Base-by-base conservation (phyloP, 1,284 basidiomycete genomes). In the Cryptococcus maquisensis region DNA sequence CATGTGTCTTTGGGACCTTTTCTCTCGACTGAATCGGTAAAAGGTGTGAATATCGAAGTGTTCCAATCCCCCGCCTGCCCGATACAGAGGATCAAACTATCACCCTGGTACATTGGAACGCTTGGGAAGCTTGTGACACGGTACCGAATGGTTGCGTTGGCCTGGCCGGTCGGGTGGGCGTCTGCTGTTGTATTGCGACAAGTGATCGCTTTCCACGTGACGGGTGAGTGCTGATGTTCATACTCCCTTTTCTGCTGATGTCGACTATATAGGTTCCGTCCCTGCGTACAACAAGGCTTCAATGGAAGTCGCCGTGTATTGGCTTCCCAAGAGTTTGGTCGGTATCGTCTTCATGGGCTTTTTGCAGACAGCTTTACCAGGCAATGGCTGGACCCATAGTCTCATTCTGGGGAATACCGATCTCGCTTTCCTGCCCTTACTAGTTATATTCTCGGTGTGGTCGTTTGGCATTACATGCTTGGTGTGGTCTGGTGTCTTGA, bases 151-250 rank as follows among this genome's bases (percentile, higher is more conserved):
- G 84, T 84, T 1, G 65, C 86, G 0, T 71, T 86, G 1, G 81
- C 81, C 24, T 94, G 90, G 88, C 77, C 82, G 1, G 72, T 86
- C 1, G 89, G 84, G 1, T 78, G 88, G 52, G 80, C 83, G 0
- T 78, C 81, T 5, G 21, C 56, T 23, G 43, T 51, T 2, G 21
- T 59, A 9, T 21, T 45, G 42, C 38, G 20, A n/a, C 57, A 59
- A 47, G n/a, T 57, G 45, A 20, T 23, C 6, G 7, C 12, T 6
- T 53, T 57, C n/a, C 18, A 38, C 2, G 38, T 26, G 20, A 53
- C 38, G n/a, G 59, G 55, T 49, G 28, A 46, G 47, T 63, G 51
- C 13, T 20, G 16, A 23, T 5, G 53, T 37, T 47, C 49, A 43
- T 8, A 41, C 28, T 32, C 10, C 8, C 7, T n/a, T 38, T 15